A percentile compares a stretch with the other conserved stretches of the same genome.
phyloP scores from a whole-genome alignment of 2,329 filamentous ascomycete genomes.

The Aspergillus sp. region DNA sequence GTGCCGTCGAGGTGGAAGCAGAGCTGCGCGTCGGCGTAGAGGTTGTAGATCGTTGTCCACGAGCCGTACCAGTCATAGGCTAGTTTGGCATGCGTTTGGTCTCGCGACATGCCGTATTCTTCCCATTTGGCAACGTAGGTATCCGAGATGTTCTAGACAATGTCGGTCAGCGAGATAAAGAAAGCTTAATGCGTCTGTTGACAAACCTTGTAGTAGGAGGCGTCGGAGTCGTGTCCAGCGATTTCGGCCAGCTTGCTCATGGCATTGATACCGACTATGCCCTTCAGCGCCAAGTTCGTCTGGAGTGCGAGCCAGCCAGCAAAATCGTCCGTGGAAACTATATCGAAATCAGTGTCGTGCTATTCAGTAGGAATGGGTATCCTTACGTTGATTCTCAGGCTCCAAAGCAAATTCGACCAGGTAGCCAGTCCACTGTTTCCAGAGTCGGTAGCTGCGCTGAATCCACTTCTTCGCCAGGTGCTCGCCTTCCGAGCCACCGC shows the following conservation, averaged over 20 bases:
- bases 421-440: constrained; percentile 77
- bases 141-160: constrained; percentile 54
- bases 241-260: constrained; percentile 70
- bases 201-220: constrained; percentile 55
- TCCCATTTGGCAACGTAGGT: constrained; percentile 74
- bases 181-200: background rate
- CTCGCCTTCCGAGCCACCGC: constrained; percentile 53
- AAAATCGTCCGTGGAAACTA: constrained; percentile 79
- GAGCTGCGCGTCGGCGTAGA: constrained; percentile 76
- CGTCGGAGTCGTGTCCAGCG: constrained; percentile 58
- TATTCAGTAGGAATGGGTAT: background rate
- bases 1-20: constrained; percentile 69
- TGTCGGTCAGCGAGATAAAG: constrained; percentile 5
- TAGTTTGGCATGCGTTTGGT: constrained; percentile 71
- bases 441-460: constrained; percentile 65
- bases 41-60: constrained; percentile 83
- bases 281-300: constrained; percentile 80
- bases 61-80: constrained; percentile 78
- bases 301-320: constrained; percentile 75
- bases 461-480: constrained; percentile 65
- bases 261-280: constrained; percentile 77
- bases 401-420: constrained; percentile 73
- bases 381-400: constrained; percentile 66
- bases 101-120: constrained; percentile 65
- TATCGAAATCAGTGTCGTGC: background rate